A percentile compares a stretch with the other conserved stretches of the same genome.
phyloP scores from a whole-genome alignment of 2,329 filamentous ascomycete species.

The Aplosporella prunicola region DNA sequence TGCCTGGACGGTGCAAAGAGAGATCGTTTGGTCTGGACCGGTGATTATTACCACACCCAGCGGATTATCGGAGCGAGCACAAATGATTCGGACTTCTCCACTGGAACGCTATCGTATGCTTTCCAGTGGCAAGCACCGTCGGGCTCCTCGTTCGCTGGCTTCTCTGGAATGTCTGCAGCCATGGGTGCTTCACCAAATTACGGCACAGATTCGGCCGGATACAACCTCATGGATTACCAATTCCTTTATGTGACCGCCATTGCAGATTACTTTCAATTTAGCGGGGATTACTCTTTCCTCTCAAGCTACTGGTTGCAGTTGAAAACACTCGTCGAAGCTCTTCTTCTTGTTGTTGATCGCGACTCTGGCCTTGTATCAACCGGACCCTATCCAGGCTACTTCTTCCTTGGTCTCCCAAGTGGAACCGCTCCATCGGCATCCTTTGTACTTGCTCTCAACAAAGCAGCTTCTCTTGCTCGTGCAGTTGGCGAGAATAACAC shows the following conservation, averaged over 20 bases:
- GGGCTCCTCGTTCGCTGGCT: conserved; percentile 7
- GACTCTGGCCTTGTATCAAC: conserved; percentile 18
- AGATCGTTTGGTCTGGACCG: conserved; percentile 34
- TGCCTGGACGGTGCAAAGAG: conserved; percentile 36
- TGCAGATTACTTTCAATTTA: conserved; percentile 20
- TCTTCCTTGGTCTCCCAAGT: conserved; percentile 23
- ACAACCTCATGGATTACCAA: conserved; percentile 22
- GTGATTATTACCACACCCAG: conserved; percentile 35
- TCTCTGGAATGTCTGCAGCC: conserved; percentile 13
- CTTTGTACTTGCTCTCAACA: conserved; percentile 19
- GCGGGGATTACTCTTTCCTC: conserved; percentile 15
- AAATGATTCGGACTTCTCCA: conserved; percentile 25
- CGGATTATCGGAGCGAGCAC: conserved; percentile 30
- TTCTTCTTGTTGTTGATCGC: conserved; percentile 20
- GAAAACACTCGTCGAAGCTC: conserved; percentile 16
- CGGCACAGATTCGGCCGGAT: conserved; percentile 5
- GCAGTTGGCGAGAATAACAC: conserved; percentile 22
- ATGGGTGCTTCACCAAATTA: conserved; percentile 10
- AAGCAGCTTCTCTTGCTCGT: conserved; percentile 20
- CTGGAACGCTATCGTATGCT: conserved; percentile 25
- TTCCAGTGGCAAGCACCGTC: conserved; percentile 18
- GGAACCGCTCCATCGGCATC: conserved; percentile 20
- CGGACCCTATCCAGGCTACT: conserved; percentile 7
- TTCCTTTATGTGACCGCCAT: conserved; percentile 21
- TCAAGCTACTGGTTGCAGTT: conserved; percentile 18